Evolutionary conservation across 2,329 filamentous ascomycete genomes (phyloP).

Genomic region (Cordyceps javanica): DNA sequence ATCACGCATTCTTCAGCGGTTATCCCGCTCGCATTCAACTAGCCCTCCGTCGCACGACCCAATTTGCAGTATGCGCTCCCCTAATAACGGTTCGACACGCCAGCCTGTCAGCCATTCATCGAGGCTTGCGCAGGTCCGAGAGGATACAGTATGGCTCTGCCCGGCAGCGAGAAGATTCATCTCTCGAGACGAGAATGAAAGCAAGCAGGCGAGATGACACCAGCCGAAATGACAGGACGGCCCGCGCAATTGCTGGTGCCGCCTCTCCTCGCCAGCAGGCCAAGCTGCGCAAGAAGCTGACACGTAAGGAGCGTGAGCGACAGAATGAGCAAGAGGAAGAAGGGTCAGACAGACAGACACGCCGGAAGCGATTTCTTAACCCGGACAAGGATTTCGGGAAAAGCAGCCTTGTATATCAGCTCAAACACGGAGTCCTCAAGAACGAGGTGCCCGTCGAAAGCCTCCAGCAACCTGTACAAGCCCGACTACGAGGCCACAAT

Average conservation of each 20-base stretch:
- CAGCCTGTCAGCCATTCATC: slow-evolving; percentile 60
- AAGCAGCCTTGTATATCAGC: slow-evolving; percentile 48
- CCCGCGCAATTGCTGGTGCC: slow-evolving; percentile 24
- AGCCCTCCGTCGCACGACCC: background rate
- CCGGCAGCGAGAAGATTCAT: slow-evolving; percentile 5
- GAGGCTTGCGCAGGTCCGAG: slow-evolving; percentile 52
- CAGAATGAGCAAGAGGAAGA: slow-evolving; percentile 24
- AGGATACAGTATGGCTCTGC: slow-evolving; percentile 23
- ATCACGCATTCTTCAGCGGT: slow-evolving; percentile 13
- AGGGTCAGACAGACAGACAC: slow-evolving; percentile 34
- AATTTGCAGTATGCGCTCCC: background rate
- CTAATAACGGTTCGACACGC: slow-evolving; percentile 21
- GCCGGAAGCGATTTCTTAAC: slow-evolving; percentile 47
- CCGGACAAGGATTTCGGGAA: slow-evolving; percentile 45
- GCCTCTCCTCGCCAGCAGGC: slow-evolving; percentile 27
- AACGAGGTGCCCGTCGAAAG: slow-evolving; percentile 22
- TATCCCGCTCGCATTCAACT: background rate
- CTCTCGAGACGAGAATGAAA: background rate
- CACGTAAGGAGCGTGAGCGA: slow-evolving; percentile 29
- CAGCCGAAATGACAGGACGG: slow-evolving; percentile 15
- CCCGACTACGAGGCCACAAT: slow-evolving; percentile 2
- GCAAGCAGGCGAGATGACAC: background rate
- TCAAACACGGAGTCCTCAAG: slow-evolving; percentile 40
- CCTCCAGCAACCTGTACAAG: slow-evolving; percentile 22
- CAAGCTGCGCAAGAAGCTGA: slow-evolving; percentile 49